phyloP scores from a whole-genome alignment of 495 filamentous ascomycete species.

The Amorphotheca resinae region DNA sequence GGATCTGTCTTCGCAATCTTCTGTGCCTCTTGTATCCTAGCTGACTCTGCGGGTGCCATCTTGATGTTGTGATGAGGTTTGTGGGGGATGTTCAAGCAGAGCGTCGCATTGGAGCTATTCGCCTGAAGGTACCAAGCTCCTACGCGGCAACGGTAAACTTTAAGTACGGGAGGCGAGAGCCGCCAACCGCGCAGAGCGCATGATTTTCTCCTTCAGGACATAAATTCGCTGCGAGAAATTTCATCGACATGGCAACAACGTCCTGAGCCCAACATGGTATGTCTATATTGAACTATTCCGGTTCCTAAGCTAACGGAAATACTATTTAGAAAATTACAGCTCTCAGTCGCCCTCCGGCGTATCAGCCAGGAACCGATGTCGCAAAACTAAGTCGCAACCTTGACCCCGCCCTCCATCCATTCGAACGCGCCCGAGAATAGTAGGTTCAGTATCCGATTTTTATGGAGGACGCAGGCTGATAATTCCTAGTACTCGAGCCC shows the following conservation, averaged over 20 bases:
- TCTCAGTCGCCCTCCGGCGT: conserved; percentile 63
- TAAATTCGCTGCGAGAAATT: conserved; percentile 14
- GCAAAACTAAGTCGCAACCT: conserved; percentile 72
- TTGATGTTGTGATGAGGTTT: conserved; percentile 10
- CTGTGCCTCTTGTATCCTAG: conserved; percentile 58
- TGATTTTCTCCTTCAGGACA: not conserved
- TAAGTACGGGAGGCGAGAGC: not conserved
- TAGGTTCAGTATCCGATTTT: too few species aligned
- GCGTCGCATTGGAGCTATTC: not conserved
- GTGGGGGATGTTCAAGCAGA: conserved; percentile 12
- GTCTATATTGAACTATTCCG: not conserved
- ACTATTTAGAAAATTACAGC: conserved; percentile 75
- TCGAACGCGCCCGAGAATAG: conserved; percentile 92
- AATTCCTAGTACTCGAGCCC: conserved; percentile 61
- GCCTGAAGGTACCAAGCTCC: conserved; percentile 1
- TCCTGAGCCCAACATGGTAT: conserved; percentile 14
- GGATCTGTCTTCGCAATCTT: conserved; percentile 67
- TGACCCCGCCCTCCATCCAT: conserved; percentile 86
- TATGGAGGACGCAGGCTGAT: too few species aligned
- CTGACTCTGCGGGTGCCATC: conserved; percentile 37
- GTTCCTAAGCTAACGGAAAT: not conserved
- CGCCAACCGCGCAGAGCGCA: not conserved
- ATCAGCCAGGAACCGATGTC: conserved; percentile 65
- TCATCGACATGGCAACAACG: not conserved
- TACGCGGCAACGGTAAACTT: conserved; percentile 3